phyloP scores from a whole-genome alignment of 345 rosid genomes.

The Sapria himalayana region DNA sequence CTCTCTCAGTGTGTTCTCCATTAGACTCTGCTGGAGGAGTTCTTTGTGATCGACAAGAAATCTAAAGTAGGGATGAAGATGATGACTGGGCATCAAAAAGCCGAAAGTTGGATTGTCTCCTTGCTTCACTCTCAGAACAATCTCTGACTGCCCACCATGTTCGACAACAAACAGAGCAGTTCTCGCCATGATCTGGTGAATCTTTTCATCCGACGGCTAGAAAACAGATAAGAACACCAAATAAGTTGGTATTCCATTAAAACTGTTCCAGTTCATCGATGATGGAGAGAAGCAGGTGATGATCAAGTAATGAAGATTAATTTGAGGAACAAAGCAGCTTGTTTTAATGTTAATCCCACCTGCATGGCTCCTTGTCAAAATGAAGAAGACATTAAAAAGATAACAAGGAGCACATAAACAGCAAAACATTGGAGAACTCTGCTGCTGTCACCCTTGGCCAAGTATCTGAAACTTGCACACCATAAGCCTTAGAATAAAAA shows the following conservation, averaged over 20 bases:
- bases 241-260: no score
- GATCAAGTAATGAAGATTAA: no score
- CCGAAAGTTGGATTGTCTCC: conserved; percentile 93
- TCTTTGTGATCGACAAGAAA: conserved; percentile 78
- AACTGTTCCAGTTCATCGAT: no score
- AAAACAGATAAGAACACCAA: conserved; percentile 11
- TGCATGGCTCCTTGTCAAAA: conserved; percentile 79
- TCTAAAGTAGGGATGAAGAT: conserved; percentile 56
- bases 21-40: conserved; percentile 17
- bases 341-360: conserved; percentile 93
- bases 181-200: conserved; percentile 79
- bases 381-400: conserved; percentile 79
- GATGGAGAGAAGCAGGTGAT: no score
- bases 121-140: conserved; percentile 85
- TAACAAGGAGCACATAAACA: conserved; percentile 74
- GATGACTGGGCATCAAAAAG: conserved; percentile 79
- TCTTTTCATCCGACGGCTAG: conserved; percentile 85
- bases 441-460: conserved; percentile 78
- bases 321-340: conserved; percentile 1
- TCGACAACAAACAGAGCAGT: conserved; percentile 70
- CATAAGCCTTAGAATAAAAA: conserved; percentile 92
- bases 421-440: conserved; percentile 56
- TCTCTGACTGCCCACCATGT: conserved; percentile 88
- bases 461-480: conserved; percentile 99
- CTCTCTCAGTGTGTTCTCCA: conserved; percentile 24